Evolutionary conservation across 305 asterid species (phyloP).

Genomic region (Fraxinus greggii): DNA sequence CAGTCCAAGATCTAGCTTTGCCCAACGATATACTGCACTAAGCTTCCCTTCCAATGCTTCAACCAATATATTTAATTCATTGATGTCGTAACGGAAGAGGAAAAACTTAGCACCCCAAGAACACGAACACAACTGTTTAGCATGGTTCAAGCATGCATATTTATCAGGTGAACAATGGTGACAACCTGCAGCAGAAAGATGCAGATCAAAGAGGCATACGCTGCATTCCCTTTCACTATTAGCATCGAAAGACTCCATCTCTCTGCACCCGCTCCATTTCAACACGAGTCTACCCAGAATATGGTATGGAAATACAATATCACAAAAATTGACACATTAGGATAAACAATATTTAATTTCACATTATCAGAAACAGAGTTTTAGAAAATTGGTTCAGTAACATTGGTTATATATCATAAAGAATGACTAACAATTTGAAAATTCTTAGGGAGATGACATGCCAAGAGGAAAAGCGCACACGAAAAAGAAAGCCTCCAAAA

Average conservation of each 20-base stretch:
- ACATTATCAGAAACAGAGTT: not conserved
- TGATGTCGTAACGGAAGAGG: conserved; percentile 68
- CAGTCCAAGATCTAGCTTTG: conserved; percentile 78
- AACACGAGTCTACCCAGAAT: conserved; percentile 55
- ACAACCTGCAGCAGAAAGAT: conserved; percentile 85
- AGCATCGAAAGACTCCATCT: conserved; percentile 88
- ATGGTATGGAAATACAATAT: conserved; percentile 22
- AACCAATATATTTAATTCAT: conserved; percentile 64
- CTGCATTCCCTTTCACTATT: conserved; percentile 83
- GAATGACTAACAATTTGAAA: not conserved
- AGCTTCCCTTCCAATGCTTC: conserved; percentile 85
- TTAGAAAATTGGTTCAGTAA: not conserved
- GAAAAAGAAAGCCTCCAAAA: not conserved
- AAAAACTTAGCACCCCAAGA: conserved; percentile 76
- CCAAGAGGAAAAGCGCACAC: not conserved
- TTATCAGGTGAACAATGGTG: conserved; percentile 80
- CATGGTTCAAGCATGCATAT: conserved; percentile 85
- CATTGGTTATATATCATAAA: not conserved
- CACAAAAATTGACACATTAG: not conserved
- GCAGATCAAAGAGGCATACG: conserved; percentile 74
- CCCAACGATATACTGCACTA: conserved; percentile 88
- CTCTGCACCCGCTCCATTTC: conserved; percentile 68
- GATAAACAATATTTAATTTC: not conserved
- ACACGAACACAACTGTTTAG: conserved; percentile 75
- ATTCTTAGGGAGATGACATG: not conserved